phyloP scores from a whole-genome alignment of 371 early-diverging fungal species.

The Mucor saturninus region DNA sequence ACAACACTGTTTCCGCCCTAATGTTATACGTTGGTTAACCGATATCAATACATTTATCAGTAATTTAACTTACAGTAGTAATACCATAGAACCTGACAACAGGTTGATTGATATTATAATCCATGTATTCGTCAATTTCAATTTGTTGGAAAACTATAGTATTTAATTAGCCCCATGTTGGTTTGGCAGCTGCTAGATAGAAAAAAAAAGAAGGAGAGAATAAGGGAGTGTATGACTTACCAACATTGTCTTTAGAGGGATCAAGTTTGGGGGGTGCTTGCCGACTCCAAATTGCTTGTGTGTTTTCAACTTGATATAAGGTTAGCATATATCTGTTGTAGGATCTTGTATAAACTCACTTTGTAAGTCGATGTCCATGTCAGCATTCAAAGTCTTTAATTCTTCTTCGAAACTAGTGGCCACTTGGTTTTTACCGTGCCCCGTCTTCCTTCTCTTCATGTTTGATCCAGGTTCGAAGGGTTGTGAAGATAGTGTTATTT shows the following conservation, averaged over 20 bases:
- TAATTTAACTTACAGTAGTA: slow-evolving; percentile 69
- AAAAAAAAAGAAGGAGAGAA: neutral
- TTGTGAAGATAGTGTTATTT: slow-evolving; percentile 15
- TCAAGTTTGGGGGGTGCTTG: slow-evolving; percentile 31
- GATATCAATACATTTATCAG: neutral
- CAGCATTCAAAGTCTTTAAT: slow-evolving; percentile 22
- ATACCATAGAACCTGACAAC: slow-evolving; percentile 87
- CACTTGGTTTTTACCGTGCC: neutral
- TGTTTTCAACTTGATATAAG: slow-evolving; percentile 19
- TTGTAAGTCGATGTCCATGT: slow-evolving; percentile 13
- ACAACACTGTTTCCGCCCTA: slow-evolving; percentile 85
- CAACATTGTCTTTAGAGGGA: slow-evolving; percentile 38
- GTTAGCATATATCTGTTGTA: neutral
- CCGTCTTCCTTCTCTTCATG: slow-evolving; percentile 25
- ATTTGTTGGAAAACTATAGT: slow-evolving; percentile 89
- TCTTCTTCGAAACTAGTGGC: slow-evolving; percentile 32
- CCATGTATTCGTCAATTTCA: slow-evolving; percentile 86
- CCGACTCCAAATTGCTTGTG: slow-evolving; percentile 40
- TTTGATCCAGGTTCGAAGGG: slow-evolving; percentile 25
- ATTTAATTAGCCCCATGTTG: neutral
- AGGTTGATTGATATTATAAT: slow-evolving; percentile 50
- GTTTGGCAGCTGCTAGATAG: neutral
- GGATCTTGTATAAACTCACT: slow-evolving; percentile 4
- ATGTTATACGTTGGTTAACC: neutral
- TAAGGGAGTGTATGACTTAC: slow-evolving; percentile 20